Evolutionary conservation across 179 eudicot species (phyloP), one percentile per base, ranked within the genome.

Genomic region (Nepenthes alata): DNA sequence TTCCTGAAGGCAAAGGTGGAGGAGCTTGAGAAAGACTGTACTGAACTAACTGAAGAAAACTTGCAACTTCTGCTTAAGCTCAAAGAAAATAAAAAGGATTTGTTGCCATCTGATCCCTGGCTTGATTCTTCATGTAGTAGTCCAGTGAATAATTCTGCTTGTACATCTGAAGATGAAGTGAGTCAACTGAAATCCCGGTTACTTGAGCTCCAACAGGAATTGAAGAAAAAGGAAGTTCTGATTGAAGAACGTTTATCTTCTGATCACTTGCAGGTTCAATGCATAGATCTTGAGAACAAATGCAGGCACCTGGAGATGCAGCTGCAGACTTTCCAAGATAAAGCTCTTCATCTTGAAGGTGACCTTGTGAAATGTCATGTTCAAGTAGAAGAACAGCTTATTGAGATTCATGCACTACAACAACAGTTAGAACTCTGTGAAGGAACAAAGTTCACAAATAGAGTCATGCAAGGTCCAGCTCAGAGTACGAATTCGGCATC

Each of bases 21-120:
- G 54, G 93, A 85, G 73, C 78, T 89, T 34, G 98, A 86, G 75
- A 79, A 61, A 47, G 89, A 86, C 64, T 84, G 91, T 64, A 60
- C 59, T 60, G 96, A 91, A 76, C 87, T 91, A 36, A 79, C 87
- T 49, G 74, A 77, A 53, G 91, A 85, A 65, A 85, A 85, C 70
- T 62, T 85, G 56, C 83, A 80, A 55, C 88, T 85, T 54, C n/a
- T 83, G 37, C 69, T 75, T 62, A 77, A 85, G 81, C 76, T 83
- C 62, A 83, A 85, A 77, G 84, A 80, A 38, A 62, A 16, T 49
- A 63, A 25, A 53, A 25, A 56, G 60, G 53, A 38, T 38, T 57
- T 38, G 11, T 14, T 37, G 13, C 52, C 69, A 48, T 15, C 56
- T 16, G 49, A 58, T 52, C 39, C 44, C 0, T 51, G 62, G 11